These are phyloP conservation scores for Mucor irregularis DNA, from an alignment of 371 early-diverging fungal genomes.

Conservation along the genomic window DNA sequence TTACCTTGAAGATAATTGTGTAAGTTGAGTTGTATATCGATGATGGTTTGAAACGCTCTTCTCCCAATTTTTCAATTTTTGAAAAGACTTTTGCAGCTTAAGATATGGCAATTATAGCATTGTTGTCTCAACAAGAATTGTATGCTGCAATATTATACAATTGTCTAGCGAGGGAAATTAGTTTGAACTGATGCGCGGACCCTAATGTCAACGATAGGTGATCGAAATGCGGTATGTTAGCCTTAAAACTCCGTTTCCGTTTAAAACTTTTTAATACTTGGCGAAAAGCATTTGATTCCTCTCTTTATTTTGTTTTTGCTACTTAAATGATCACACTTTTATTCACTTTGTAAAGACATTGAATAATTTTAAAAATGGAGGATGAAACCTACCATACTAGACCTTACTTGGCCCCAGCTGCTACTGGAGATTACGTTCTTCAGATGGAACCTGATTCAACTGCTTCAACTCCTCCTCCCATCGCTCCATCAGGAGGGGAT, in stretches of 20 bases:
- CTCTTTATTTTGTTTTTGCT: background rate
- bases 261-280: background rate
- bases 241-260: background rate
- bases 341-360: background rate
- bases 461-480: background rate
- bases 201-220: too few relatives aligned
- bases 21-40: too few relatives aligned
- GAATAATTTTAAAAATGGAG: conserved; percentile 17
- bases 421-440: conserved; percentile 9
- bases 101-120: too few relatives aligned
- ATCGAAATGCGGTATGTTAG: too few relatives aligned
- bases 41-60: too few relatives aligned
- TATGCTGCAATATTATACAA: too few relatives aligned
- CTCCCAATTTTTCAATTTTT: too few relatives aligned
- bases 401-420: conserved; percentile 1
- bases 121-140: too few relatives aligned
- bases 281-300: background rate
- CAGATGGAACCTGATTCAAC: conserved; percentile 19
- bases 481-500: background rate
- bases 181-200: too few relatives aligned
- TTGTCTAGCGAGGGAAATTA: too few relatives aligned
- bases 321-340: background rate
- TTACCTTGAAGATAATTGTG: too few relatives aligned
- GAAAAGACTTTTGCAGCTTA: too few relatives aligned
- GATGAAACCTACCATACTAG: conserved; percentile 13